Percentiles rank a stretch among this genome's conserved stretches.
Conservation (phyloP, 1,284 basidiomycete genomes). For the Austroboletus niveus region DNA sequence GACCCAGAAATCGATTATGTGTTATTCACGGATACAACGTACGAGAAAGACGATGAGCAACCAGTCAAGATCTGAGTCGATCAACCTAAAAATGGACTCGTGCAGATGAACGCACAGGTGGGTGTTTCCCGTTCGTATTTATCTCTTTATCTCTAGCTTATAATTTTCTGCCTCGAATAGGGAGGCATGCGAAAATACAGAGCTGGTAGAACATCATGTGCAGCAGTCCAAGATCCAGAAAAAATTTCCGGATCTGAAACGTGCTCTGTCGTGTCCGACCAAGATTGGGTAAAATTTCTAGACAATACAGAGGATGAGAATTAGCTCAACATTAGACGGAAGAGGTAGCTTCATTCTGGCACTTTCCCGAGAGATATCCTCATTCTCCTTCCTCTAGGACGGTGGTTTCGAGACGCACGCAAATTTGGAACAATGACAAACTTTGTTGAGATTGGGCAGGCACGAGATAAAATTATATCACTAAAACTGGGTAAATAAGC, state of each 20-base stretch:
- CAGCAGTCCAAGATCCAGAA: constrained; percentile 89
- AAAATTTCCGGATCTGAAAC: constrained; percentile 94
- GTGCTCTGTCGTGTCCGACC: constrained; percentile 89
- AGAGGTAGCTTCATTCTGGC: constrained; percentile 38
- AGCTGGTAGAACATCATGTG: constrained; percentile 69
- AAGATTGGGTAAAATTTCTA: constrained; percentile 66
- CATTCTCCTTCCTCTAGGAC: constrained; percentile 23
- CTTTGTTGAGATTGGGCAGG: constrained; percentile 96
- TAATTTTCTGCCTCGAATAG: constrained; percentile 37
- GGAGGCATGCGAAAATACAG: constrained; percentile 73
- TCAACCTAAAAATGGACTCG: constrained; percentile 90
- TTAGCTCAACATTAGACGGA: constrained; percentile 67
- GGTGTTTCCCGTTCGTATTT: constrained; percentile 45
- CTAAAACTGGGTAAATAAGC: constrained; percentile 75
- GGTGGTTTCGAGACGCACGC: constrained; percentile 80
- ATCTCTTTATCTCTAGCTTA: constrained; percentile 24
- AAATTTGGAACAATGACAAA: constrained; percentile 82
- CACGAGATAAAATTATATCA: constrained; percentile 91
- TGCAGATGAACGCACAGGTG: constrained; percentile 78
- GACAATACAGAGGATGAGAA: constrained; percentile 77
- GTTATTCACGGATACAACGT: constrained; percentile 92
- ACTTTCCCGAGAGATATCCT: background rate
- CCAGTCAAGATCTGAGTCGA: constrained; percentile 92
- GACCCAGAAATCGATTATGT: constrained; percentile 98
- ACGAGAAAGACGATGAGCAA: constrained; percentile 97